Conservation (phyloP, 2,329 filamentous ascomycete species). For the Tolypocladium tropicale region DNA sequence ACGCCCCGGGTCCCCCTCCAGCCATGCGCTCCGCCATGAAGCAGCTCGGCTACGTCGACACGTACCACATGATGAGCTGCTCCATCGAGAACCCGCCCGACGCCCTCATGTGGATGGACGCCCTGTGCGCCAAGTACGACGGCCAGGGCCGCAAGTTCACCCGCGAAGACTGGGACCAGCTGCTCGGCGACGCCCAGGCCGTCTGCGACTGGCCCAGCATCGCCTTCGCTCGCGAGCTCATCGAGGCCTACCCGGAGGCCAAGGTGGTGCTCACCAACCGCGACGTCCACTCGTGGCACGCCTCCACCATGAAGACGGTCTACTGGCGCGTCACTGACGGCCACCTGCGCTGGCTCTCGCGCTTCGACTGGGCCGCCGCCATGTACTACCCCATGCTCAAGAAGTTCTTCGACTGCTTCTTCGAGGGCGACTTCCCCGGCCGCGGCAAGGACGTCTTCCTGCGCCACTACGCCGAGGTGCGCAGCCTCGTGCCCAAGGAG, state of each 20-base stretch:
- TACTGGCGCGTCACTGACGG: constrained; percentile 57
- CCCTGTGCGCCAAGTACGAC: constrained; percentile 43
- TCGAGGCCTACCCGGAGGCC: constrained; percentile 61
- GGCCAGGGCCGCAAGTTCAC: constrained; percentile 34
- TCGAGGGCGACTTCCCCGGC: constrained; percentile 56
- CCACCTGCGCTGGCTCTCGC: constrained; percentile 31
- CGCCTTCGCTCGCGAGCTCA: constrained; percentile 58
- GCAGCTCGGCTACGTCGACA: constrained; percentile 55
- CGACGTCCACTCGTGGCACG: constrained; percentile 53
- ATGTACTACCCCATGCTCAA: constrained; percentile 62
- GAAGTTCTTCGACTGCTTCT: constrained; percentile 60
- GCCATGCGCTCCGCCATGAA: constrained; percentile 56
- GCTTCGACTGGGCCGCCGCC: constrained; percentile 50
- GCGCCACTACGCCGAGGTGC: constrained; percentile 24
- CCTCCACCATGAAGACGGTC: constrained; percentile 56
- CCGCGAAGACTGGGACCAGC: constrained; percentile 58
- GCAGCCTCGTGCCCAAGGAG: constrained; percentile 18
- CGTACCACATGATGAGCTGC: constrained; percentile 65
- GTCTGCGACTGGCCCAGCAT: constrained; percentile 61
- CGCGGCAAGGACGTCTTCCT: constrained; percentile 53
- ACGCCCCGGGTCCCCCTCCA: constrained; percentile 15
- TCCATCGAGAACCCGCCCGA: constrained; percentile 51
- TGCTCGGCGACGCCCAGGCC: constrained; percentile 55
- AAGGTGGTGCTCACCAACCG: constrained; percentile 60
- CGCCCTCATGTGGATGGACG: constrained; percentile 60